These are phyloP conservation scores for Phlebopus sp. DNA, from an alignment of 1,284 basidiomycete species.

Conservation along the genomic window DNA sequence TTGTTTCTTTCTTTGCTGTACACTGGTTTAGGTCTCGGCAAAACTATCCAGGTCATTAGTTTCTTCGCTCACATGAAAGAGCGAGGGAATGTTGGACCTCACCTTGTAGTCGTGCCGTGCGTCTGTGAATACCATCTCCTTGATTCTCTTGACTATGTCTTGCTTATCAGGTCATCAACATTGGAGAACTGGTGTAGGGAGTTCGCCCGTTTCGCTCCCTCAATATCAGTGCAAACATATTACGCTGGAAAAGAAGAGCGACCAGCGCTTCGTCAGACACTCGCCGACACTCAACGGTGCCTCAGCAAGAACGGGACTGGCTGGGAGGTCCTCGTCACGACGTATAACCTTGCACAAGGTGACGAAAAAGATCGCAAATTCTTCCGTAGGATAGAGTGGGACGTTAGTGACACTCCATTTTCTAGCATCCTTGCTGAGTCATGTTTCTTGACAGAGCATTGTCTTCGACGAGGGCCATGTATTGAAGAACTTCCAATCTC, in stretches of 20 bases:
- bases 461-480: conserved; percentile 96
- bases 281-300: conserved; percentile 54
- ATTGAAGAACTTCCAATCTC: conserved; percentile 95
- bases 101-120: conserved; percentile 93
- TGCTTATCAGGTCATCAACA: conserved; percentile 75
- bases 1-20: conserved; percentile 1
- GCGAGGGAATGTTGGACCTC: conserved; percentile 75
- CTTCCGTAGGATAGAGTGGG: conserved; percentile 89
- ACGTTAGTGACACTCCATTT: conserved; percentile 51
- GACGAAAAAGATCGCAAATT: conserved; percentile 88
- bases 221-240: conserved; percentile 86
- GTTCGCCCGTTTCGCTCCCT: conserved; percentile 88
- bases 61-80: conserved; percentile 91
- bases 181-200: conserved; percentile 99
- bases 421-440: conserved; percentile 8
- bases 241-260: conserved; percentile 93
- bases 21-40: conserved; percentile 75
- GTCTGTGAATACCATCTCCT: conserved; percentile 46
- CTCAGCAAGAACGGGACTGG: conserved; percentile 49
- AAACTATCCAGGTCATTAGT: conserved; percentile 97
- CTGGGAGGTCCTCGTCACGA: conserved; percentile 94
- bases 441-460: conserved; percentile 62
- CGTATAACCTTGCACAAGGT: conserved; percentile 92
- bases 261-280: conserved; percentile 68
- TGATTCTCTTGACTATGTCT: conserved; percentile 14